Base-by-base conservation (phyloP, 139 green algal genomes). In the Volvox africanus region DNA sequence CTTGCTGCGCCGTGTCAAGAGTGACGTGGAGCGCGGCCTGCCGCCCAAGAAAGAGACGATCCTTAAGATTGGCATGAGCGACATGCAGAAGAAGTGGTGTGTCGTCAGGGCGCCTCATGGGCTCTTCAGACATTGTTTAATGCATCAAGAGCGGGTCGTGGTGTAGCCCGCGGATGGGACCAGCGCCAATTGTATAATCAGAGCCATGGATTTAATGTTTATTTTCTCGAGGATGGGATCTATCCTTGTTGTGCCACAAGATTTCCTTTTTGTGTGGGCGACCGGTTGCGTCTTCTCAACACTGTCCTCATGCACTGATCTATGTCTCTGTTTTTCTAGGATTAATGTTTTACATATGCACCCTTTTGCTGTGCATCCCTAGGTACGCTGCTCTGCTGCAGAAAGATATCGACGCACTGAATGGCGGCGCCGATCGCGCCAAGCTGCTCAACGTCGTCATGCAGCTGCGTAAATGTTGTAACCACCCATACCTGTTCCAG, bases 41-140 rank as follows among this genome's bases (percentile, higher is more conserved):
- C 98, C 98, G 1, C 96, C 96, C 80, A 99, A 99, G 96, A 99
- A 99, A 94, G 98, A 99, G 95, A 99, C 97, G 90, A 99, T 99
- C 93, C 94, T 99, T 33, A 99, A 99, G 94, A 99, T 99, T 77
- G 97, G 98, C 84, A 99, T 99, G 98, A 97, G 94, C 69, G 95
- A 98, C 84, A 97, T 99, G 97, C 98, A 99, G 95, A 94, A 96
- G 91, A 97, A 97, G 93, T 97, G 93, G 92, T 94, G 86, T 69
- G 91, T 67, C 44, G 44, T 55, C 44, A 55, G 44, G 44, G 44
- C 5, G 9, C 44, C 5, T 55, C 44, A 55, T 55, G 44, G 5
- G 44, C 5, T 55, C 9, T 55, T 55, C 44, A 55, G 9, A 55
- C 5, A 55, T 14, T 9, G 9, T 55, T 55, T 55, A 55, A 55